Percentiles rank a stretch among this genome's conserved stretches.
These are phyloP conservation scores for Acanthamoeba comandoni DNA, from an alignment of 208 protist genomes.

Conservation along the genomic window DNA sequence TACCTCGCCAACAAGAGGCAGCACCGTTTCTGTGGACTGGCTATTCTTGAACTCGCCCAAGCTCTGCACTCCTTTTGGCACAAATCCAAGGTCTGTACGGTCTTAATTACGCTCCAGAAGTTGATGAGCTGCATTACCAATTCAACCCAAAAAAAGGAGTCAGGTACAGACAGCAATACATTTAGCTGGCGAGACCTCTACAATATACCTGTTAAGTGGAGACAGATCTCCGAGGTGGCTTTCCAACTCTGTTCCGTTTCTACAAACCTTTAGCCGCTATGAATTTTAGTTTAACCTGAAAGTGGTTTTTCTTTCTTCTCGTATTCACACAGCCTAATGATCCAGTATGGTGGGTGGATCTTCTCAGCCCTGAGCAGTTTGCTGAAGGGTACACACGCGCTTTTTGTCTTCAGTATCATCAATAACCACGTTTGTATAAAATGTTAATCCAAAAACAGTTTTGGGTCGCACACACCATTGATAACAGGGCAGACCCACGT, in stretches of 20 bases:
- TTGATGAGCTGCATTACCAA: too few relatives aligned
- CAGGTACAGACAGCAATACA: too few relatives aligned
- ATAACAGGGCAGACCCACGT: constrained; percentile 86
- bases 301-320: constrained; percentile 44
- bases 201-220: constrained; percentile 85
- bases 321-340: constrained; percentile 81
- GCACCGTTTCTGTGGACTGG: constrained; percentile 81
- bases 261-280: too few relatives aligned
- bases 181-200: constrained; percentile 86
- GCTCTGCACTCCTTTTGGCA: too few relatives aligned
- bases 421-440: too few relatives aligned
- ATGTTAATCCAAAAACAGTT: constrained; percentile 58
- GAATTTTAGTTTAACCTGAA: constrained; percentile 19
- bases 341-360: constrained; percentile 87
- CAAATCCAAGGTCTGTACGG: too few relatives aligned
- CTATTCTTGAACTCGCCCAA: constrained; percentile 83
- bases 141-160: too few relatives aligned
- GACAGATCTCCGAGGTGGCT: constrained; percentile 84
- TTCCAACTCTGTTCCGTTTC: too few relatives aligned
- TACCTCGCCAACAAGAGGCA: constrained; percentile 84
- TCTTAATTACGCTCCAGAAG: too few relatives aligned
- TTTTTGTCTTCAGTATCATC: too few relatives aligned
- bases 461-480: constrained; percentile 86
- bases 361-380: constrained; percentile 86
- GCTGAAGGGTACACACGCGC: constrained; percentile 76